Conservation (phyloP, 495 filamentous ascomycete genomes). For the Lasiosphaeria hispida region DNA sequence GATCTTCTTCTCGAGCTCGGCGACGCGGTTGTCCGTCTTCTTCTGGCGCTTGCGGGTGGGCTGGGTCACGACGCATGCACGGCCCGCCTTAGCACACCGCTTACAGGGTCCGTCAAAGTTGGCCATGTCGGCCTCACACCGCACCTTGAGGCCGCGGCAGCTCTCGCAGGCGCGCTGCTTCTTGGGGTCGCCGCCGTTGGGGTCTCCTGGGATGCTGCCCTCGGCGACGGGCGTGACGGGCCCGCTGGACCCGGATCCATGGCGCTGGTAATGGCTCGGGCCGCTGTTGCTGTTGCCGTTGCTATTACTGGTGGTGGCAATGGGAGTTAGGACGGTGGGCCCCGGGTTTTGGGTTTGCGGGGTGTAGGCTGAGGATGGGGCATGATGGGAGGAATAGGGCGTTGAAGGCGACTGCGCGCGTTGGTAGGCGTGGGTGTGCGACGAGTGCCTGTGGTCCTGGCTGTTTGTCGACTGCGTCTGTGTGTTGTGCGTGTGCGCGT, state of each 20-base stretch:
- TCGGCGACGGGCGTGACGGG: slow-evolving; percentile 12
- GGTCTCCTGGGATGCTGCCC: slow-evolving; percentile 29
- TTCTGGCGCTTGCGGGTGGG: slow-evolving; percentile 87
- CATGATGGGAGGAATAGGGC: background rate
- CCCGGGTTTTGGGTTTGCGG: background rate
- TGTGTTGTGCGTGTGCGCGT: background rate
- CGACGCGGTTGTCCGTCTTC: slow-evolving; percentile 88
- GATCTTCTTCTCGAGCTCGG: slow-evolving; percentile 92
- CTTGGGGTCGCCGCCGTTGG: slow-evolving; percentile 59
- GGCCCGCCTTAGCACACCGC: slow-evolving; percentile 79
- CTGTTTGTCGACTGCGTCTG: background rate
- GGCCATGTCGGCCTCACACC: slow-evolving; percentile 72
- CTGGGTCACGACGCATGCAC: slow-evolving; percentile 76
- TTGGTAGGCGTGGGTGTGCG: slow-evolving; percentile 9
- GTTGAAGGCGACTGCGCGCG: background rate
- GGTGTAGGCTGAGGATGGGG: background rate
- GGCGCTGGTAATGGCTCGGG: slow-evolving; percentile 2
- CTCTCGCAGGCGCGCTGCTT: slow-evolving; percentile 89
- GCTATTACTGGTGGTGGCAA: background rate
- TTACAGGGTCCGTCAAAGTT: slow-evolving; percentile 69
- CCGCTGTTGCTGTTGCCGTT: background rate
- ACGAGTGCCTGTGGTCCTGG: background rate
- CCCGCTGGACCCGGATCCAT: slow-evolving; percentile 8
- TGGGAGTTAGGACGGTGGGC: slow-evolving; percentile 7
- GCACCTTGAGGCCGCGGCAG: slow-evolving; percentile 85